Conservation (phyloP, 345 rosid species). For the Acer campestre region DNA sequence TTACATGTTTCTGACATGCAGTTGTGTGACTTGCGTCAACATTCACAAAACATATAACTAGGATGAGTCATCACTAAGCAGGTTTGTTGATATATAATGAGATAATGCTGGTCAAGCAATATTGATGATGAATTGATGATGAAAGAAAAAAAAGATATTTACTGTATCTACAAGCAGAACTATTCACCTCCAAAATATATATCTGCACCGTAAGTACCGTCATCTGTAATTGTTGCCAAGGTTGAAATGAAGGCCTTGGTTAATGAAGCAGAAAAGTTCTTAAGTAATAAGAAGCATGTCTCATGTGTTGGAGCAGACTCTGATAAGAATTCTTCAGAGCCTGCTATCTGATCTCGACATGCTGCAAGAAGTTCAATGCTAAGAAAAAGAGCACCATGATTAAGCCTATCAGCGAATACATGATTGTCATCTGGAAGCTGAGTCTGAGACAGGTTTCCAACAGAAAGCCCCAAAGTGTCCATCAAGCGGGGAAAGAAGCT, state of each 20-base stretch:
- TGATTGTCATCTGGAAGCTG: conserved; percentile 28
- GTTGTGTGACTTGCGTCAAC: not conserved
- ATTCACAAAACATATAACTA: not conserved
- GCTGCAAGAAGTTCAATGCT: conserved; percentile 71
- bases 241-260: conserved; percentile 47
- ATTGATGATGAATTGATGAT: not conserved
- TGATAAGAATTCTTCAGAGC: conserved; percentile 28
- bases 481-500: conserved; percentile 57
- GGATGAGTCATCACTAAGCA: not conserved
- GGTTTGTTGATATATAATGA: not conserved
- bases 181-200: conserved; percentile 71
- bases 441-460: conserved; percentile 33
- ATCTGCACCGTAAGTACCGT: conserved; percentile 35
- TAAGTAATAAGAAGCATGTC: conserved; percentile 52
- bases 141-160: conserved; percentile 15
- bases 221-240: conserved; percentile 30
- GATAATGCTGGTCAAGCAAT: not conserved
- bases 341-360: conserved; percentile 55
- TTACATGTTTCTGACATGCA: not conserved
- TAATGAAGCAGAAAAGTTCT: conserved; percentile 50
- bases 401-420: conserved; percentile 36
- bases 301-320: conserved; percentile 37
- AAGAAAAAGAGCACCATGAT: conserved; percentile 72
- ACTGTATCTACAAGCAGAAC: conserved; percentile 27
- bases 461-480: conserved; percentile 52